Percentiles rank a stretch among this genome's conserved stretches.
phyloP scores from a whole-genome alignment of 768 basidiomycete genomes.

The Boletus huronensis region DNA sequence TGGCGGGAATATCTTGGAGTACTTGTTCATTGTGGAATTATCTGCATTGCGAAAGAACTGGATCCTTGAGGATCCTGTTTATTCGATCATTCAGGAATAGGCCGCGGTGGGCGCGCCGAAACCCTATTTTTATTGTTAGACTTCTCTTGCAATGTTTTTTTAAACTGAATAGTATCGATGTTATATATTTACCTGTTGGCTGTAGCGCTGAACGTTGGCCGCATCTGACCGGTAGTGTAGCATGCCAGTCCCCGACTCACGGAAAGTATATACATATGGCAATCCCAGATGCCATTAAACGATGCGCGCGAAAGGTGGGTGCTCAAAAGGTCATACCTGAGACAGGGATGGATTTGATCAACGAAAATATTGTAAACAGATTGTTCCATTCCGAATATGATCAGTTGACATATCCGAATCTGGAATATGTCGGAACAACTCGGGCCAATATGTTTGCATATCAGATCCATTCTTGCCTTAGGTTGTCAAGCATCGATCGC shows the following conservation, averaged over 20 bases:
- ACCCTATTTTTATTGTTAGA: slow-evolving; percentile 26
- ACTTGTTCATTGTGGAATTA: slow-evolving; percentile 90
- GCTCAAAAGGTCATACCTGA: no score
- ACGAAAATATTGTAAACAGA: no score
- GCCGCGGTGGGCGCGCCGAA: background rate
- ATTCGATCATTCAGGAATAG: slow-evolving; percentile 81
- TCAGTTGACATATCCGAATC: no score
- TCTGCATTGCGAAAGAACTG: slow-evolving; percentile 75
- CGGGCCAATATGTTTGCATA: no score
- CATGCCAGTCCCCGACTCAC: background rate
- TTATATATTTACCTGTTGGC: background rate
- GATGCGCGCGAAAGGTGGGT: no score
- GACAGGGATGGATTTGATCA: no score
- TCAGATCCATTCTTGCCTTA: no score
- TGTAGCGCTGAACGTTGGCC: background rate
- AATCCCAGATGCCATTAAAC: background rate
- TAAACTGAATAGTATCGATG: background rate
- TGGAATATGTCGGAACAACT: no score
- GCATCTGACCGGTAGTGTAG: background rate
- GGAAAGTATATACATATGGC: background rate
- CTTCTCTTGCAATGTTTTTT: background rate
- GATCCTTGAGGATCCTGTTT: slow-evolving; percentile 67
- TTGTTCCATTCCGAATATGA: no score
- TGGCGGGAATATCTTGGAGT: slow-evolving; percentile 85
- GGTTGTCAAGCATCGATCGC: no score